Evolutionary conservation across 345 rosid species (phyloP), one percentile per base, ranked within the genome.

Genomic region (Arabidopsis suecica): DNA sequence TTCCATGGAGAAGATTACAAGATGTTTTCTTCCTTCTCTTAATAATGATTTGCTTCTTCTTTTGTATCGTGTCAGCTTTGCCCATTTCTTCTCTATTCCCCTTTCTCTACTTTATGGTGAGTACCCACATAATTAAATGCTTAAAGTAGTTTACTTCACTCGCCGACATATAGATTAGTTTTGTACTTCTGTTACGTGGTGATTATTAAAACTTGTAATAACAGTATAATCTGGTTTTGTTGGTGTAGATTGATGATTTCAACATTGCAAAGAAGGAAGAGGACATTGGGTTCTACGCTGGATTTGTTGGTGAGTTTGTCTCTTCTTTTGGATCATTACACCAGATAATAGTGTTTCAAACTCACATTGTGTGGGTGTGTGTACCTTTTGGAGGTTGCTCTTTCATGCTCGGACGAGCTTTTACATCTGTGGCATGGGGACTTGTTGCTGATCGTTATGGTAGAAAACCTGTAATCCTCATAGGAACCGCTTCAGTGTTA

Each of bases 71-170:
- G 83, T 80, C 90, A 95, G 99, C 93, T 18, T 81, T 92, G 79
- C 96, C 97, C 10, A 88, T 90, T 74, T 88, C 93, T 22, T 88
- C 96, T 66, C 88, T 95, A 14, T 95, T 95, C 66, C 97, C 99
- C 0, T 95, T 88, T 66, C 86, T 95, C 65, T 95, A 95, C 63
- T 95, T 89, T 79, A 89, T 91, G 98, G 98, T 91, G 71, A 90
- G 96, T 78, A 62, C 36, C 28, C 14, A 56, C 53, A 9, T 42
- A 32, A 28, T 28, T 28, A 28, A 28, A 5, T 38, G 47, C 9
- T 34, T 55, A 14, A 13, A 28, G 28, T 71, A 48, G 1, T 38
- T 18, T 51, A 14, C 49, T 42, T 32, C 7, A 30, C 1, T n/a
- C 36, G 28, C 7, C 33, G 13, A 23, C 20, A 9, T 25, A 51